These are phyloP conservation scores for Krasilnikovozyma curviuscula DNA, from an alignment of 768 basidiomycete genomes.

Conservation along the genomic window DNA sequence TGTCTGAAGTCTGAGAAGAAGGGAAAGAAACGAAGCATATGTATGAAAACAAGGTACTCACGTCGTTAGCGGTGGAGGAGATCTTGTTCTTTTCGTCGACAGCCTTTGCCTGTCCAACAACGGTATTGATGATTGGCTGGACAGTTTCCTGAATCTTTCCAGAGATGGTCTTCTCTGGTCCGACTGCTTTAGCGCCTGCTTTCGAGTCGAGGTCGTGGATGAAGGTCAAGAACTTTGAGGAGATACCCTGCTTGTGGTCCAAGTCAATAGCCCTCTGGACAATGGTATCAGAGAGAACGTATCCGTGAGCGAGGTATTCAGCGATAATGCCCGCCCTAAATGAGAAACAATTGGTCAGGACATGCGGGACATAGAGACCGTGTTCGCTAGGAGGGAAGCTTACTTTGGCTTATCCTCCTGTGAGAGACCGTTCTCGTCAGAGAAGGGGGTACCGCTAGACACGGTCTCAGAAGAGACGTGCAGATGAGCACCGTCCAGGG, in stretches of 20 bases:
- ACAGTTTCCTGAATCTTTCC: constrained; percentile 49
- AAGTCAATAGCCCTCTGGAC: constrained; percentile 37
- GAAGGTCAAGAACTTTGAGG: constrained; percentile 60
- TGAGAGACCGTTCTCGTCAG: constrained; percentile 30
- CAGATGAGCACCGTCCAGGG: constrained; percentile 51
- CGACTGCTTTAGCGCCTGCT: constrained; percentile 50
- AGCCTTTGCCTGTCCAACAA: constrained; percentile 37
- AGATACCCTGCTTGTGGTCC: constrained; percentile 62
- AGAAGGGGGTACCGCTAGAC: constrained; percentile 28
- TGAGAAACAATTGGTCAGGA: not conserved
- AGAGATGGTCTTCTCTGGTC: constrained; percentile 62
- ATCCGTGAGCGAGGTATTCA: constrained; percentile 83
- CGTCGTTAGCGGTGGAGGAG: constrained; percentile 46
- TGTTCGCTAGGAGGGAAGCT: not conserved
- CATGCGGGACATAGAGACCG: constrained; percentile 38
- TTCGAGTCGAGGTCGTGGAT: constrained; percentile 50
- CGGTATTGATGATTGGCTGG: constrained; percentile 36
- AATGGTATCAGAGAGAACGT: constrained; percentile 55
- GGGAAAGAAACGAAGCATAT: too few relatives aligned
- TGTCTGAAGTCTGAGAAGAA: not conserved
- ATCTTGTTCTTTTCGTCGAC: constrained; percentile 69
- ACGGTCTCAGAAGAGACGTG: constrained; percentile 53
- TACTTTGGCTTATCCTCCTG: constrained; percentile 70
- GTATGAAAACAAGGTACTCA: not conserved
- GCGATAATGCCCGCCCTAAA: constrained; percentile 46